phyloP scores from a whole-genome alignment of 2,329 filamentous ascomycete species.

The Periconia digitata region DNA sequence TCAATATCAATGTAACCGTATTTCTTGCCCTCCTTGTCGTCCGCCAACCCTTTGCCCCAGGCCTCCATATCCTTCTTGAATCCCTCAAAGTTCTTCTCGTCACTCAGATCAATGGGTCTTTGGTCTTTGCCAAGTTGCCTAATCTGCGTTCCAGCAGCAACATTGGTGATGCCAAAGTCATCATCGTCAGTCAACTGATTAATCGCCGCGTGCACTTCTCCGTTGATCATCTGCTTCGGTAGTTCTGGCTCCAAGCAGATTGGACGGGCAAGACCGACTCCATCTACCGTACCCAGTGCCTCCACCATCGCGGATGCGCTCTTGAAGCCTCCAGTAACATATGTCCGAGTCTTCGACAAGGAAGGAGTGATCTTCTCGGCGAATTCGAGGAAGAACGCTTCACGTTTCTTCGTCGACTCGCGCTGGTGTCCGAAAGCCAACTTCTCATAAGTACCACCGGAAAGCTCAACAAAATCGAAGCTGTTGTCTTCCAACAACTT shows the following conservation, averaged over 20 bases:
- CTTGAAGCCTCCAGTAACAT: constrained; percentile 62
- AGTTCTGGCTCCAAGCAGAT: constrained; percentile 55
- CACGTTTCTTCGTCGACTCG: constrained; percentile 58
- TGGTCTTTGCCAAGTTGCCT: constrained; percentile 56
- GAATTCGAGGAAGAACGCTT: constrained; percentile 64
- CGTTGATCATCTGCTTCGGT: constrained; percentile 49
- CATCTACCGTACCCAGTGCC: constrained; percentile 60
- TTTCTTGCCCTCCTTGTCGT: constrained; percentile 42
- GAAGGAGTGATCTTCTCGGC: constrained; percentile 56
- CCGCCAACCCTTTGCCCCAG: constrained; percentile 46
- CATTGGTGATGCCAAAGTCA: constrained; percentile 54
- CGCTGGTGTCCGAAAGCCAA: constrained; percentile 55
- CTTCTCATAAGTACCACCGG: constrained; percentile 62
- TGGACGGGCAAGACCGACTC: constrained; percentile 61
- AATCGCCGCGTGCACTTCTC: constrained; percentile 49
- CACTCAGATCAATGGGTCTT: constrained; percentile 55
- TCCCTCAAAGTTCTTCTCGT: constrained; percentile 49
- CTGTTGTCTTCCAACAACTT: constrained; percentile 51
- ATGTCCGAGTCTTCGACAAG: constrained; percentile 59
- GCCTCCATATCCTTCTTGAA: constrained; percentile 53
- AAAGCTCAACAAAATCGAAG: constrained; percentile 62
- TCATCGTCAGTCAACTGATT: constrained; percentile 52
- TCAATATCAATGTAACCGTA: constrained; percentile 52
- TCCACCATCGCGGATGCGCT: constrained; percentile 59
- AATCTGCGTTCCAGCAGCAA: constrained; percentile 55